Evolutionary conservation across 257 asterid genomes (phyloP), one percentile per base, ranked within the genome.

Genomic region (Gynochthodes officinalis): DNA sequence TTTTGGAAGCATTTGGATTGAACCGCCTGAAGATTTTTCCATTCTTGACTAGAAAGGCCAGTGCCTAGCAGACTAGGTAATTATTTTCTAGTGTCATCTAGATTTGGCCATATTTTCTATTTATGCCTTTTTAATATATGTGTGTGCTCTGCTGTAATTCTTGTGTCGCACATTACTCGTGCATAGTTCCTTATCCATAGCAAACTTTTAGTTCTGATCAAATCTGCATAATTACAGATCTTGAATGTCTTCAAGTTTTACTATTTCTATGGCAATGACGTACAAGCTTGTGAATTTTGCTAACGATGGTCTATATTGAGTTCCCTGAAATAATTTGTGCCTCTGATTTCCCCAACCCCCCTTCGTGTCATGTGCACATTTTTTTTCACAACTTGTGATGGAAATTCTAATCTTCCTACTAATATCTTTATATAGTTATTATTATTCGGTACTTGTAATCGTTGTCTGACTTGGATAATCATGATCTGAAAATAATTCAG

Each of bases 1-100:
- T 0, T 87, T 86, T 54, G 91, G 87, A 77, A 85, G 95, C 54
- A 80, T 91, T 25, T 91, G 98, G 98, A 87, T 93, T 8, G 96
- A 93, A 43, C 91, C 97, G 25, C 98, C 98, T 8, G 83, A 85
- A 52, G 97, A 91, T 78, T 81, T 81, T 23, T 88, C 92, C 9
- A 53, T 70, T 72, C 89, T 89, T 80, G 83, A 74, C 67, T 86
- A 69, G 78, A 79, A 75, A 71, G 69, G 37, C 64, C 43, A 7
- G 15, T 23, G 70, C 33, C 69, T 35, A 10, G 11, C 25, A 50
- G 9, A 37, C 21, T 59, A 75, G 82, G 85, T 79, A 65, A 64
- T 27, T 23, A 28, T 28, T 35, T 9, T 50, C 21, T 67, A 25
- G 35, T 35, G 28, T n/a, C 0, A 48, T 32, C 25, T 18, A 30